Evolutionary conservation across 495 filamentous ascomycete species (phyloP).

Genomic region (Penicillium roqueforti): DNA sequence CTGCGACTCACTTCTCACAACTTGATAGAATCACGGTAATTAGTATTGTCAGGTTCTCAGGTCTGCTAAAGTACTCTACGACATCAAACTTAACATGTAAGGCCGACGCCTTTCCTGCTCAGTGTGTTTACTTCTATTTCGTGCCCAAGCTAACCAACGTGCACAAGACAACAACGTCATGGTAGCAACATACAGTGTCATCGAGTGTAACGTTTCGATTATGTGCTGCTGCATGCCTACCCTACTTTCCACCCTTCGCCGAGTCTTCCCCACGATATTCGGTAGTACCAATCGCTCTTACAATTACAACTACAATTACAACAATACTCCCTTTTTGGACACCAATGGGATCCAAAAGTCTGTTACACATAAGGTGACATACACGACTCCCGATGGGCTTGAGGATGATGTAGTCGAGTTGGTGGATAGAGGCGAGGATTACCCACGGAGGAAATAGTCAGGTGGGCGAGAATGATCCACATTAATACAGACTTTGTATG

Average conservation of each 20-base stretch:
- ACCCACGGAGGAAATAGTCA: not conserved
- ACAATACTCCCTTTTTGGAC: not conserved
- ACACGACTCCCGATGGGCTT: not conserved
- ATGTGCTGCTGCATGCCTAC: not conserved
- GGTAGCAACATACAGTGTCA: not conserved
- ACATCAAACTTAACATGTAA: not conserved
- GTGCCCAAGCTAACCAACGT: not conserved
- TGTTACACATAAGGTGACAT: not conserved
- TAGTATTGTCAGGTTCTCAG: not conserved
- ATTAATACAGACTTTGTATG: too few relatives aligned
- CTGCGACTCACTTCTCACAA: not conserved
- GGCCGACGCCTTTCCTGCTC: not conserved
- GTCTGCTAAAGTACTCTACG: not conserved
- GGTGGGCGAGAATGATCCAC: not conserved
- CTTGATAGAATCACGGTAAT: not conserved
- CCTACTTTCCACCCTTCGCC: not conserved
- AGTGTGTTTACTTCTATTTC: not conserved
- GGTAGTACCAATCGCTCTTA: not conserved
- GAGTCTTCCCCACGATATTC: not conserved
- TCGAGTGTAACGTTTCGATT: not conserved
- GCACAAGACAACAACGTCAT: not conserved
- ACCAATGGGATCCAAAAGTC: not conserved
- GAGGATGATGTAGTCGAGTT: not conserved
- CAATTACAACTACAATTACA: not conserved
- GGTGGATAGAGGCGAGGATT: not conserved